phyloP scores from a whole-genome alignment of 2,329 filamentous ascomycete genomes.

The Botrytis hyacinthi region DNA sequence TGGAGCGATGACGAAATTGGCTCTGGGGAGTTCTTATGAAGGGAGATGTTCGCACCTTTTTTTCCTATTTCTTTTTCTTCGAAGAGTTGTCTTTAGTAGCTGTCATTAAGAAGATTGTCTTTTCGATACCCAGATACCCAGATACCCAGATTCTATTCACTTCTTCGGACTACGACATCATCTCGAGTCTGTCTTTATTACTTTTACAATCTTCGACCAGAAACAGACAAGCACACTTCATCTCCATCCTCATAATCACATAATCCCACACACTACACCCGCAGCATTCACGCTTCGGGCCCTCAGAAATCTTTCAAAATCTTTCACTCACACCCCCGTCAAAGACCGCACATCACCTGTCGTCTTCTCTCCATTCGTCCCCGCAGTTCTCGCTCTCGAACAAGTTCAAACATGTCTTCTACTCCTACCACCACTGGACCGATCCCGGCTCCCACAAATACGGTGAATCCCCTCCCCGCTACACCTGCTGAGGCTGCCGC shows the following conservation, averaged over 20 bases:
- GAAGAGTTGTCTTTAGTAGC: conserved; percentile 1
- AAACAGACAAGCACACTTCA: background rate
- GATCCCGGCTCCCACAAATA: conserved; percentile 13
- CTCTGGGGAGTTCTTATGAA: conserved; percentile 14
- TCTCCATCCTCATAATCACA: conserved; percentile 7
- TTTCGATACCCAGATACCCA: conserved; percentile 17
- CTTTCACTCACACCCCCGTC: conserved; percentile 18
- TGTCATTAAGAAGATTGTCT: conserved; percentile 3
- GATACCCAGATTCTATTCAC: background rate
- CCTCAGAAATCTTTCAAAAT: conserved; percentile 4
- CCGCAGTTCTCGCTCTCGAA: background rate
- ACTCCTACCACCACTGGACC: background rate
- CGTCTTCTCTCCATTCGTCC: conserved; percentile 6
- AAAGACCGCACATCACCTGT: conserved; percentile 12
- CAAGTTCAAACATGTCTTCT: conserved; percentile 16
- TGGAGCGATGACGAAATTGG: conserved; percentile 13
- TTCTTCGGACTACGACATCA: background rate
- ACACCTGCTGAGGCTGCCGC: conserved; percentile 13
- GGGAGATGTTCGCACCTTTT: conserved; percentile 15
- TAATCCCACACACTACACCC: conserved; percentile 1
- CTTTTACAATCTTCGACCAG: background rate
- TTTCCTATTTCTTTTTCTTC: background rate
- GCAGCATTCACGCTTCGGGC: background rate
- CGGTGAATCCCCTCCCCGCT: conserved; percentile 16
- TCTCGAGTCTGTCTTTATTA: background rate